These are phyloP conservation scores for Coemansia furcata DNA, from an alignment of 192 early-diverging fungal genomes.

Conservation along the genomic window DNA sequence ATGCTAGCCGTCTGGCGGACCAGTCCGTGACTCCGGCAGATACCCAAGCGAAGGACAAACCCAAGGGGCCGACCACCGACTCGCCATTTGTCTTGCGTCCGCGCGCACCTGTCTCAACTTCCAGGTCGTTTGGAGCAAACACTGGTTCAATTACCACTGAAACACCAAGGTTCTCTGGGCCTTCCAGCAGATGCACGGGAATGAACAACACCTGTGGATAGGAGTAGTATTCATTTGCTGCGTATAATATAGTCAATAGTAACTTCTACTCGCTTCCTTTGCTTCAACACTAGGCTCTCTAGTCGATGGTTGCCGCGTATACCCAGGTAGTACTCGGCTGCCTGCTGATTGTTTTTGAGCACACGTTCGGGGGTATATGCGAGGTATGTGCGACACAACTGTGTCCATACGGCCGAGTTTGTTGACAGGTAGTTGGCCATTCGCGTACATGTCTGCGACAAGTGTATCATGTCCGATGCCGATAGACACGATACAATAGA, in stretches of 20 bases:
- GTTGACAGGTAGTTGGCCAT: slow-evolving; percentile 29
- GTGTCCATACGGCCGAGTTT: slow-evolving; percentile 36
- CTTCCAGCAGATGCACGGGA: neutral
- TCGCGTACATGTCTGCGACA: slow-evolving; percentile 40
- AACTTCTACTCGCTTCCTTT: slow-evolving; percentile 35
- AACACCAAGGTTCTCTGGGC: neutral
- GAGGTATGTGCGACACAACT: slow-evolving; percentile 25
- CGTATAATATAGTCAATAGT: slow-evolving; percentile 22
- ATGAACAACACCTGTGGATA: neutral
- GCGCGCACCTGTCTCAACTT: slow-evolving; percentile 14
- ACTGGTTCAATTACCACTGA: neutral
- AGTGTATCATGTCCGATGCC: slow-evolving; percentile 7
- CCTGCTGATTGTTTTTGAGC: slow-evolving; percentile 18
- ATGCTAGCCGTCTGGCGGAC: neutral
- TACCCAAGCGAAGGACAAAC: slow-evolving; percentile 1
- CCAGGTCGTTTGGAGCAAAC: slow-evolving; percentile 22
- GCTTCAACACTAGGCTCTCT: slow-evolving; percentile 32
- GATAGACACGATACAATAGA: slow-evolving; percentile 28
- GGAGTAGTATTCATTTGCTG: neutral
- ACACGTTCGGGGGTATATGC: slow-evolving; percentile 26
- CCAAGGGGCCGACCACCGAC: neutral
- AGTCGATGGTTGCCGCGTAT: slow-evolving; percentile 41
- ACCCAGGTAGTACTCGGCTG: slow-evolving; percentile 42
- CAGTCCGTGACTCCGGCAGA: neutral
- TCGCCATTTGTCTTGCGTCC: slow-evolving; percentile 18